Evolutionary conservation across 1,284 basidiomycete genomes (phyloP), one percentile per base, ranked within the genome.

Genomic region (Cystobasidium pallidum): DNA sequence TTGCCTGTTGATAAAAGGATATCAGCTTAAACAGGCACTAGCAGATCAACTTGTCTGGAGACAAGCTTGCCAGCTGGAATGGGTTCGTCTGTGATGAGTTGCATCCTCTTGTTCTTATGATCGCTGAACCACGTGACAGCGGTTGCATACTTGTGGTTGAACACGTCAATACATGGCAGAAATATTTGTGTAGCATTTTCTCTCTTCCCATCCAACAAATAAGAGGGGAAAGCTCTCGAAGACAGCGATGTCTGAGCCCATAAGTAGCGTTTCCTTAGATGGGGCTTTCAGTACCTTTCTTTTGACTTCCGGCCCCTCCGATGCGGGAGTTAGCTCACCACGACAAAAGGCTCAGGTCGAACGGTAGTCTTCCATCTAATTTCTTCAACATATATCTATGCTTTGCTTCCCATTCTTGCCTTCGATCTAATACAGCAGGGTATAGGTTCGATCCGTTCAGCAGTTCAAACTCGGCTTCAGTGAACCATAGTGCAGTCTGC

Each of bases 201-300:
- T 54, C 75, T 17, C 76, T 77, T 65, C 74, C 67, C 76, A 3
- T 86, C 87, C 30, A 95, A 84, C 13, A 95, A 81, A 1, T 87
- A 87, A 0, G 91, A 94, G 0, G 92, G 91, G 78, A 95, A 95
- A 0, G 92, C 90, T 54, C 93, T 86, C 1, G 92, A 94, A 0
- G 68, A 71, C 26, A 74, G 43, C 32, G 70, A 36, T 6, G 61
- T 54, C 24, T 30, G 45, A 4, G 73, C 73, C 73, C 67, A 74
- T n/a, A 74, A 57, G 45, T 61, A 75, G 28, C 59, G 51, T 32
- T 70, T 28, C 74, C 74, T 75, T 57, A 11, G 7, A 3, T 3
- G 8, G 52, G 11, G 11, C n/a, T 17, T 11, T 54, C 26, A 26
- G 52, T 54, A n/a, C n/a, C n/a, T n/a, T n/a, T n/a, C n/a, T n/a